Evolutionary conservation across 2,329 filamentous ascomycete species (phyloP).

Genomic region (Chaetomium sp.): DNA sequence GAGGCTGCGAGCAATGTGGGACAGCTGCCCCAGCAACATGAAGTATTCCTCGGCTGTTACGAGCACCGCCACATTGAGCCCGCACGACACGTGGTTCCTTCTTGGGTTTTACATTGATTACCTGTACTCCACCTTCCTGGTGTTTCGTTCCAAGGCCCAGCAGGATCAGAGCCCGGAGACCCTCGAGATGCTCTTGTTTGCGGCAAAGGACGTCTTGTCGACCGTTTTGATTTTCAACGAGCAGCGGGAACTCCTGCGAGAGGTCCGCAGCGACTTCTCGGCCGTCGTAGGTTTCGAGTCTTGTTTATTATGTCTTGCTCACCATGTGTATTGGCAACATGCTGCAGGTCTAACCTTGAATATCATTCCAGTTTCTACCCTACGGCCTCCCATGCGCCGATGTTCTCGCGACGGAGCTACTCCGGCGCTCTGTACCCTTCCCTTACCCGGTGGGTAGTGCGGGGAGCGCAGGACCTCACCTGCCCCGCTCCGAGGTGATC

Average conservation of each 20-base stretch:
- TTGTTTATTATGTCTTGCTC: no score
- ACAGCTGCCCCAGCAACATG: neutral
- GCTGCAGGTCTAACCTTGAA: no score
- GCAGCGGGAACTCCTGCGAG: conserved; percentile 1
- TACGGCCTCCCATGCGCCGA: conserved; percentile 1
- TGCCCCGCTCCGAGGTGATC: neutral
- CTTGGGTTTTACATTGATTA: neutral
- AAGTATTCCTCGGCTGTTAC: neutral
- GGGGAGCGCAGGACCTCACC: neutral
- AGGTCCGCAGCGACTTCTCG: conserved; percentile 1
- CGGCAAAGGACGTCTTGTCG: conserved; percentile 1
- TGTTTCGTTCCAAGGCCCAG: neutral
- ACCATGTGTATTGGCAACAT: no score
- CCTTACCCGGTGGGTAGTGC: neutral
- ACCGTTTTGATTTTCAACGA: neutral
- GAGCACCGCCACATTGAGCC: neutral
- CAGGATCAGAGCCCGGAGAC: neutral
- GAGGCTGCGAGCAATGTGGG: neutral
- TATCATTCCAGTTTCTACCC: neutral
- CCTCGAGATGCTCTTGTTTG: neutral
- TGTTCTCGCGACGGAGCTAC: neutral
- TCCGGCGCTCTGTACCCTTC: neutral
- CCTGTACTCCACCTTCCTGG: conserved; percentile 1
- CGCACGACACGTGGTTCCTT: neutral
- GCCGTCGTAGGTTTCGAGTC: neutral